Evolutionary conservation across 768 basidiomycete genomes (phyloP).

Genomic region (Psilocybe cubensis): DNA sequence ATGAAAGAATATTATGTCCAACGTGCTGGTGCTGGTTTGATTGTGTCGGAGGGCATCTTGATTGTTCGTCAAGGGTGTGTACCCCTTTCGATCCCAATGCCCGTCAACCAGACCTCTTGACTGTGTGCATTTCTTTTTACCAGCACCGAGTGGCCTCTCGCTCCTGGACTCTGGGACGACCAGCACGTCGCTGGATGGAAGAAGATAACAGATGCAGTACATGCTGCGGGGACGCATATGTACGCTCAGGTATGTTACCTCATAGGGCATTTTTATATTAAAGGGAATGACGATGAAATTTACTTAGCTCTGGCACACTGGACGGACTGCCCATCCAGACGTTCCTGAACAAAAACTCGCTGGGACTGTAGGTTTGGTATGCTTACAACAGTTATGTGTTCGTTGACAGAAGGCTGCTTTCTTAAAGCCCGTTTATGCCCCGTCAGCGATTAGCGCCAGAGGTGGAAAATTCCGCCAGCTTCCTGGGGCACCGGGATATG

Average conservation of each 20-base stretch:
- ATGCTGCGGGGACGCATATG: conserved; percentile 42
- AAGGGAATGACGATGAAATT: too few species aligned
- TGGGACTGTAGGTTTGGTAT: conserved; percentile 28
- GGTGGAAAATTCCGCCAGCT: conserved; percentile 43
- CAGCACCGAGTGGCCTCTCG: conserved; percentile 43
- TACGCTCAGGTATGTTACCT: conserved; percentile 35
- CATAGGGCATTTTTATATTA: too few species aligned
- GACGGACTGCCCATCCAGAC: conserved; percentile 40
- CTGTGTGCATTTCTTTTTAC: too few species aligned
- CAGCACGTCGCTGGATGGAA: conserved; percentile 47
- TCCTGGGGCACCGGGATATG: conserved; percentile 38
- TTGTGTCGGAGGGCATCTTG: conserved; percentile 40
- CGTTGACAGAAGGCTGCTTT: background rate
- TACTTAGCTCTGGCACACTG: conserved; percentile 26
- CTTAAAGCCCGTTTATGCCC: conserved; percentile 32
- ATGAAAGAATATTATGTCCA: conserved; percentile 42
- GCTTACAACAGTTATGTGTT: conserved; percentile 2
- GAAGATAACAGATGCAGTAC: conserved; percentile 46
- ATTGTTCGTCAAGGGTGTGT: conserved; percentile 42
- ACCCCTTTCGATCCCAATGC: background rate
- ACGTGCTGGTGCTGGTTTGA: conserved; percentile 39
- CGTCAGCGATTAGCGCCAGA: conserved; percentile 43
- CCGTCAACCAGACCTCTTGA: background rate
- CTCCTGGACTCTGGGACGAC: conserved; percentile 47
- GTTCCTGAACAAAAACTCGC: conserved; percentile 40